Base-by-base conservation (phyloP, 2,329 filamentous ascomycete genomes). In the Alternaria gansuensis region DNA sequence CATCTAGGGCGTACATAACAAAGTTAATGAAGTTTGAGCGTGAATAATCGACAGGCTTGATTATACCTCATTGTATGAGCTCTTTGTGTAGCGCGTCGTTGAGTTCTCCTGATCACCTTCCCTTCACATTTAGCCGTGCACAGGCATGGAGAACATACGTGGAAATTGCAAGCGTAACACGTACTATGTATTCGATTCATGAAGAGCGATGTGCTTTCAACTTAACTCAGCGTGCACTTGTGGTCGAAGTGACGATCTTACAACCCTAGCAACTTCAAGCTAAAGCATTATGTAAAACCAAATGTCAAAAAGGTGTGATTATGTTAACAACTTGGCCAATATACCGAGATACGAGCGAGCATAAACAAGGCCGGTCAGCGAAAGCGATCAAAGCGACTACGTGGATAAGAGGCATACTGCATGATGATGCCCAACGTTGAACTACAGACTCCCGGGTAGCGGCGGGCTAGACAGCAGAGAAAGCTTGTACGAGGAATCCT, bases 341-440 rank as follows among this genome's bases (percentile, higher is more conserved):
- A 36, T 13, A 17, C 44, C 31, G 44, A 48, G 36, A 14, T 48
- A 48, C 9, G 10, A 26, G 44, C 44, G 21, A 48, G 23, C 26
- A 24, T 31, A 48, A 48, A 48, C 13, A 36, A 48, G n/a, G 21
- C 33, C 44, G 13, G 13, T 21, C 26, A 48, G 5, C 29, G 29
- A 17, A 33, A 46, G 13, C 29, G 31, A 24, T 23, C 21, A 24
- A 29, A 48, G 21, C 5, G 44, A n/a, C 44, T 26, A 26, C 13
- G 44, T 34, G 33, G 33, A 24, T 29, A 26, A 34, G 31, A 36
- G 44, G 31, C 44, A 34, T 48, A n/a, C 37, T 14, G 37, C 37
- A 40, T 48, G 14, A 48, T 48, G 44, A 17, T 17, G 44, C 29
- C 44, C 44, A 48, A 48, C 31, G 21, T 48, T 36, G 33, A 31